Evolutionary conservation across 768 basidiomycete species (phyloP).

Genomic region (Termitomyces sp.): DNA sequence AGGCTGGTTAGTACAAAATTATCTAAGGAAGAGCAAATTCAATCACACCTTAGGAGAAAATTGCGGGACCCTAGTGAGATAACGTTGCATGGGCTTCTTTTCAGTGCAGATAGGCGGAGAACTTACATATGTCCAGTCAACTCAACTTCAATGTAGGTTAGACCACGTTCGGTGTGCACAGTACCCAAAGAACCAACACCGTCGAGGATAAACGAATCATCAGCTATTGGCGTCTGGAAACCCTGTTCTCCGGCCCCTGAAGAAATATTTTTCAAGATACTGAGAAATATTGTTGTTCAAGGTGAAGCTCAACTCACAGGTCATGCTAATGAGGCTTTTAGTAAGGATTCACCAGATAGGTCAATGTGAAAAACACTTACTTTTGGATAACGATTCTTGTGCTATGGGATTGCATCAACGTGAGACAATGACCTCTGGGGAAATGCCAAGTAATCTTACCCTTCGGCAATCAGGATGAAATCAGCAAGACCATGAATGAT

Average conservation of each 20-base stretch:
- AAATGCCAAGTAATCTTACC: neutral
- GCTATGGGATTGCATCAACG: neutral
- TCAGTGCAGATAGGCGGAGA: neutral
- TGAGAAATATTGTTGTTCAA: no score
- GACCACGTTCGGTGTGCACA: neutral
- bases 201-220: neutral
- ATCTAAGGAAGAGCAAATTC: neutral
- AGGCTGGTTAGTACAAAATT: neutral
- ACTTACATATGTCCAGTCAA: neutral
- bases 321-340: neutral
- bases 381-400: neutral
- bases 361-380: neutral
- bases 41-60: neutral
- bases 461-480: neutral
- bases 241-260: neutral
- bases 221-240: neutral
- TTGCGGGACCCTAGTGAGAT: neutral
- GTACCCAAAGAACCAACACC: neutral
- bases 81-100: neutral
- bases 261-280: neutral
- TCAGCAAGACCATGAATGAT: neutral
- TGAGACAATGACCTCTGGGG: neutral
- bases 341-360: no score
- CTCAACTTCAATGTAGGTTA: neutral
- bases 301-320: neutral